Evolutionary conservation across 495 filamentous ascomycete species (phyloP), one percentile per base, ranked within the genome.

Genomic region (Articulospora tetracladia): DNA sequence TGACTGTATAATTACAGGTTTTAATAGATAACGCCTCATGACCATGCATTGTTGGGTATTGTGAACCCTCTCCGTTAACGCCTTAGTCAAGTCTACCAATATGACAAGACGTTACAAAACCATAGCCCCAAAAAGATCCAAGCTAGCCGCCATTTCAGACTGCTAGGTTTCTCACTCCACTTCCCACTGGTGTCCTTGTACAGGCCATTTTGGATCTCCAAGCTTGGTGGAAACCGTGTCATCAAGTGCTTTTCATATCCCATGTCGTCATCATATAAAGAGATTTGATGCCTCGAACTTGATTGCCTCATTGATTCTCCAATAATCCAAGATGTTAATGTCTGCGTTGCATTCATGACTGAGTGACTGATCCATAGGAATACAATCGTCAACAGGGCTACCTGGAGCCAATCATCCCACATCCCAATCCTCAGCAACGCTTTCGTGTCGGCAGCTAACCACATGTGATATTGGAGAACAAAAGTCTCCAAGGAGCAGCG

Each of bases 401-500:
- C 65, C 62, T 79, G 73, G 8, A 58, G 23, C 57, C 67, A 67
- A 39, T 54, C 62, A 47, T 66, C 67, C 39, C 74, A 76, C 6
- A 79, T 56, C 13, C 81, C 82, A 32, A 80, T 57, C 17, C 72
- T 70, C n/a, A 86, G 72, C 20, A 80, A 55, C 6, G 78, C 84
- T 27, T 79, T 78, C 15, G 77, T 77, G 60, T 86, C 80, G 20
- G 76, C 82, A 7, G 82, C 83, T 27, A 86, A 73, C 83, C 83
- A 86, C 58, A 86, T 77, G 62, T 88, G 85, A 66, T 78, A 79
- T 53, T 86, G 83, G 25, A 88, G 65, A 17, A 82, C 73, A 60
- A 83, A 87, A 1, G 79, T 80, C 62, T 86, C 85, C 4, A 86
- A 71, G 6, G 81, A 82, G 36, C 72, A 74, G 8, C 73, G 72